A percentile compares a stretch with the other conserved stretches of the same genome.
Evolutionary conservation across 2,329 filamentous ascomycete species (phyloP).

Genomic region (Aspergillus luchuensis): DNA sequence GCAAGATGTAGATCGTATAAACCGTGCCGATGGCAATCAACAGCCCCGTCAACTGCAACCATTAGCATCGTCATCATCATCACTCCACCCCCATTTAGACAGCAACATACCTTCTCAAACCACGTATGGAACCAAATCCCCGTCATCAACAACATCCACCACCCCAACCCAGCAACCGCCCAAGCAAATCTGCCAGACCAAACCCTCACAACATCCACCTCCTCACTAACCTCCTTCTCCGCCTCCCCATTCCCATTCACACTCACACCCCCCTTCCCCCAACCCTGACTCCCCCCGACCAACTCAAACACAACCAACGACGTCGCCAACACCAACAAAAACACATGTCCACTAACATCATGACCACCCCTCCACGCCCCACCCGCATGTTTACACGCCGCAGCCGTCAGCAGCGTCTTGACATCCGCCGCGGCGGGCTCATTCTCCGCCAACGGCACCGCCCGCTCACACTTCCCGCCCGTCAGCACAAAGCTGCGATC

Average conservation of each 20-base stretch:
- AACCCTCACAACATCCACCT: constrained; percentile 55
- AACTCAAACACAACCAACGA: constrained; percentile 81
- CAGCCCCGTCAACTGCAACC: constrained; percentile 51
- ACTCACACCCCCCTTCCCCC: constrained; percentile 49
- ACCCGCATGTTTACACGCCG: constrained; percentile 79
- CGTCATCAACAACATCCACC: constrained; percentile 99
- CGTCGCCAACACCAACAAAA: constrained; percentile 83
- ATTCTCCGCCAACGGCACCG: constrained; percentile 50
- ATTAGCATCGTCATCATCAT: constrained; percentile 11
- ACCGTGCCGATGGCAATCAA: constrained; percentile 51
- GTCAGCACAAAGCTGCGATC: constrained; percentile 88
- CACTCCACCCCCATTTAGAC: constrained; percentile 18
- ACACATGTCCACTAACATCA: constrained; percentile 94
- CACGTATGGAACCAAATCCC: constrained; percentile 98
- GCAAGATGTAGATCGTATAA: constrained; percentile 55
- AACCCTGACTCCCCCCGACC: constrained; percentile 50
- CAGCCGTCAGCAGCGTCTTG: constrained; percentile 65
- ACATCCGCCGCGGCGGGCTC: constrained; percentile 3
- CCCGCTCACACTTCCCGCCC: constrained; percentile 76
- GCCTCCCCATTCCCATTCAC: constrained; percentile 21
- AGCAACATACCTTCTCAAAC: constrained; percentile 79
- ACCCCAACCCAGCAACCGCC: constrained; percentile 68
- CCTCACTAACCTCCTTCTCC: background rate
- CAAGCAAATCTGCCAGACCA: constrained; percentile 53
- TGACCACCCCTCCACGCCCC: constrained; percentile 91